Conservation (phyloP, 768 basidiomycete genomes). For the Leucogyrophana mollusca region DNA sequence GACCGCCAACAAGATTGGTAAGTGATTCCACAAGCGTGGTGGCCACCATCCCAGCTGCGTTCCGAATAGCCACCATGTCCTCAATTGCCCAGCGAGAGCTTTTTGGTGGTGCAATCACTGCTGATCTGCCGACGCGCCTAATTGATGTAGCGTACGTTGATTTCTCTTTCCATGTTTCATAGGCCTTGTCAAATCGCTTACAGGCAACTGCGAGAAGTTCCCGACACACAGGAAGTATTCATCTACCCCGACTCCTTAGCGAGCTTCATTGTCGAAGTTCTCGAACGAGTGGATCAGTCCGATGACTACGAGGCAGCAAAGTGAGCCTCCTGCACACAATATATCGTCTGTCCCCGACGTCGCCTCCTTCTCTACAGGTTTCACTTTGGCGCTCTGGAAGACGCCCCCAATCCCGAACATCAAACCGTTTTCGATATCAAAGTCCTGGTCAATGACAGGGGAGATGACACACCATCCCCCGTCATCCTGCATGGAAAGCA, state of each 20-base stretch:
- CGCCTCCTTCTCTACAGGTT: conserved; percentile 50
- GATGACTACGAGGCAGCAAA: conserved; percentile 63
- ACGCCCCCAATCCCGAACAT: conserved; percentile 72
- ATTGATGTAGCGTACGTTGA: conserved; percentile 83
- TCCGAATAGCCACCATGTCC: conserved; percentile 14
- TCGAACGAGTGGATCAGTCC: conserved; percentile 64
- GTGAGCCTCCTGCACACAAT: conserved; percentile 39
- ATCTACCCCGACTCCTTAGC: conserved; percentile 64
- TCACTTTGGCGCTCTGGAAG: conserved; percentile 87
- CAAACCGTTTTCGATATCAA: conserved; percentile 38
- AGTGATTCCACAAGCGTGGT: too few relatives aligned
- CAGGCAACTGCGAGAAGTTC: conserved; percentile 78
- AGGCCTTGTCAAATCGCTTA: conserved; percentile 1
- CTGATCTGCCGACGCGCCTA: conserved; percentile 52
- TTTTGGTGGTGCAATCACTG: conserved; percentile 86
- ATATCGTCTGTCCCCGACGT: conserved; percentile 3
- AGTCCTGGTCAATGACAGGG: conserved; percentile 39
- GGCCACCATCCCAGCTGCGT: too few relatives aligned
- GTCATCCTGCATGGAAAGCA: conserved; percentile 71
- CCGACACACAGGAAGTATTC: conserved; percentile 94
- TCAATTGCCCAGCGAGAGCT: conserved; percentile 43
- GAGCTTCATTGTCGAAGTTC: conserved; percentile 83
- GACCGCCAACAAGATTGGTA: too few relatives aligned
- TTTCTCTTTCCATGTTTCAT: conserved; percentile 11
- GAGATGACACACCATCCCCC: conserved; percentile 55